phyloP scores from a whole-genome alignment of 2,329 filamentous ascomycete species.

The Emmonsiellopsis sp. region DNA sequence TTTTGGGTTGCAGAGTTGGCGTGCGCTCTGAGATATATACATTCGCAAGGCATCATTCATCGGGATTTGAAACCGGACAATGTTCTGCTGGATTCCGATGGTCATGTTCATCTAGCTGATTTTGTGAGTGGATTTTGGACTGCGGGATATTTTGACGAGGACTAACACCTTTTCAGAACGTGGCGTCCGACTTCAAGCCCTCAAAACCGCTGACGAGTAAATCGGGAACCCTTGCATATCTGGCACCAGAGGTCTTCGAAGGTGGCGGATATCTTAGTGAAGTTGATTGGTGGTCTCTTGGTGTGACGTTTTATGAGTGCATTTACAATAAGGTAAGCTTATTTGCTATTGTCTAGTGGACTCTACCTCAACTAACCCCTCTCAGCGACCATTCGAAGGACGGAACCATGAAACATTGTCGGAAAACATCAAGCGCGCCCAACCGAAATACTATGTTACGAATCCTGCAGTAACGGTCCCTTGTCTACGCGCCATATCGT shows the following conservation, averaged over 20 bases:
- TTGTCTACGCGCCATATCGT: conserved; percentile 81
- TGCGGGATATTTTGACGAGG: not conserved
- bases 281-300: conserved; percentile 97
- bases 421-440: conserved; percentile 69
- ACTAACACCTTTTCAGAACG: conserved; percentile 55
- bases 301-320: conserved; percentile 98
- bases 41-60: conserved; percentile 79
- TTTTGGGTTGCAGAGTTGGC: conserved; percentile 97
- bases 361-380: conserved; percentile 22
- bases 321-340: conserved; percentile 86
- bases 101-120: conserved; percentile 93
- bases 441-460: conserved; percentile 84
- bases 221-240: conserved; percentile 89
- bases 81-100: conserved; percentile 75
- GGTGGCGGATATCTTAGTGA: conserved; percentile 82
- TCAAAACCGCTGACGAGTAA: conserved; percentile 84
- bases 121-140: conserved; percentile 58
- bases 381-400: conserved; percentile 82
- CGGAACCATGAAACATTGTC: conserved; percentile 73
- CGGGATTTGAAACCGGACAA: conserved; percentile 90
- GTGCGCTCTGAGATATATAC: conserved; percentile 81
- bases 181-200: conserved; percentile 84
- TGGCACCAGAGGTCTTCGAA: conserved; percentile 89
- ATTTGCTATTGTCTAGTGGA: not conserved
- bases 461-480: conserved; percentile 79